Evolutionary conservation across 306 rosid genomes (phyloP), one percentile per base, ranked within the genome.

Genomic region (Ochetophila trinervis): DNA sequence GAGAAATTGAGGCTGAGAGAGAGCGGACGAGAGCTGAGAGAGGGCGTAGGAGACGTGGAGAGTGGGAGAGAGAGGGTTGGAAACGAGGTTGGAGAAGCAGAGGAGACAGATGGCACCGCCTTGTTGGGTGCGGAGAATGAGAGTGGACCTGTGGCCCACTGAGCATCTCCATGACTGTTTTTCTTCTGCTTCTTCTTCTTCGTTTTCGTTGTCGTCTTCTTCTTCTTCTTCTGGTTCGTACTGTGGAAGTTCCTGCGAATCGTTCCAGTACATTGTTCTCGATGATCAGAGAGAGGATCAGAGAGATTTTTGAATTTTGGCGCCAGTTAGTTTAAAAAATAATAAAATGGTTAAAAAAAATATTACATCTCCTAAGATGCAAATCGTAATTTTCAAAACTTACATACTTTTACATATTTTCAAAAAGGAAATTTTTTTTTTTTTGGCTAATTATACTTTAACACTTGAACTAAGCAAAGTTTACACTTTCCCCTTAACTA

Each of bases 41-140:
- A 91, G 91, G 6, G 96, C 95, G 62, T 87, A 88, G 76, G 96
- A 88, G 73, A 88, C 96, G 62, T 91, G 95, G 70, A 85, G 58
- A 47, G 96, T 91, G 13, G 95, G 95, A 22, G 97, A 91, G 75
- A 62, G 84, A 56, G 90, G 86, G 34, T 86, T 79, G 14, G 90
- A 85, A 75, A 87, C 5, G 73, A 93, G 95, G 60, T 88, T 91
- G 36, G 97, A 84, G 83, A 93, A 82, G 77, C 98, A 90, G 64
- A 86, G 84, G 58, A 93, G 87, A 71, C 97, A 89, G 57, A 93
- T 79, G 3, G 91, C 75, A 59, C 94, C 98, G 60, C 97, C 96
- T 45, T 84, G 77, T 12, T 76, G 73, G 4, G 88, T 89, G 52
- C 55, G 83, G 12, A 89, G 86, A 72, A 79, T 79, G 61, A 89